Evolutionary conservation across 768 basidiomycete species (phyloP).

Genomic region (Leccinum arenicola): DNA sequence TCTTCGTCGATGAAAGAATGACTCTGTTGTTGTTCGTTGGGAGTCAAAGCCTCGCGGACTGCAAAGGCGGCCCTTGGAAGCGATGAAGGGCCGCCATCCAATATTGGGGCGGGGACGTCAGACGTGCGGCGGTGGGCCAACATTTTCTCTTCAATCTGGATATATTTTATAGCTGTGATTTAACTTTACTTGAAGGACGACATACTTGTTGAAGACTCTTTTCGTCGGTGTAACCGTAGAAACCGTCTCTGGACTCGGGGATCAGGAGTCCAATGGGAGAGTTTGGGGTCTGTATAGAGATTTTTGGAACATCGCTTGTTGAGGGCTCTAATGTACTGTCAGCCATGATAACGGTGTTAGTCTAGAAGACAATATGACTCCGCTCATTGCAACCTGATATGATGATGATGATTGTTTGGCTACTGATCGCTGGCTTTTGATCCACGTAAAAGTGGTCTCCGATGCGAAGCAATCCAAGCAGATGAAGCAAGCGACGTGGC

Average conservation of each 20-base stretch:
- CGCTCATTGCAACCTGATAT: constrained; percentile 2
- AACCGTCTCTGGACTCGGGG: constrained; percentile 63
- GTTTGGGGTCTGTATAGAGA: neutral
- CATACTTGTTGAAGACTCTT: constrained; percentile 71
- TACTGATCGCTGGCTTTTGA: neutral
- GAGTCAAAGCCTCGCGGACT: constrained; percentile 30
- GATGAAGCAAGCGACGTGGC: neutral
- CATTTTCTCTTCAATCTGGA: constrained; percentile 72
- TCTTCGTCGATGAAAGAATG: constrained; percentile 35
- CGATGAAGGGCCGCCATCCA: constrained; percentile 28
- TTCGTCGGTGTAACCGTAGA: constrained; percentile 79
- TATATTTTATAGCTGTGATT: constrained; percentile 1
- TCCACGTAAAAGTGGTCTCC: neutral
- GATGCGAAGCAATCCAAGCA: neutral
- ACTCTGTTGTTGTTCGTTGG: constrained; percentile 18
- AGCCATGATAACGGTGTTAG: constrained; percentile 18
- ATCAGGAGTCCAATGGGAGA: constrained; percentile 32
- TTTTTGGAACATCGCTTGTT: constrained; percentile 1
- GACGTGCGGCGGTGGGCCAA: constrained; percentile 65
- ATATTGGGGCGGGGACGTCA: constrained; percentile 36
- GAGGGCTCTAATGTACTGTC: neutral
- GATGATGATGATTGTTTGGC: constrained; percentile 16
- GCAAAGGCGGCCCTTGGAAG: constrained; percentile 39
- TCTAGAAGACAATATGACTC: neutral
- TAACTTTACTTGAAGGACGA: constrained; percentile 13